These are phyloP conservation scores for Boletus hoseneyae DNA, from an alignment of 1,284 basidiomycete genomes.

Conservation along the genomic window DNA sequence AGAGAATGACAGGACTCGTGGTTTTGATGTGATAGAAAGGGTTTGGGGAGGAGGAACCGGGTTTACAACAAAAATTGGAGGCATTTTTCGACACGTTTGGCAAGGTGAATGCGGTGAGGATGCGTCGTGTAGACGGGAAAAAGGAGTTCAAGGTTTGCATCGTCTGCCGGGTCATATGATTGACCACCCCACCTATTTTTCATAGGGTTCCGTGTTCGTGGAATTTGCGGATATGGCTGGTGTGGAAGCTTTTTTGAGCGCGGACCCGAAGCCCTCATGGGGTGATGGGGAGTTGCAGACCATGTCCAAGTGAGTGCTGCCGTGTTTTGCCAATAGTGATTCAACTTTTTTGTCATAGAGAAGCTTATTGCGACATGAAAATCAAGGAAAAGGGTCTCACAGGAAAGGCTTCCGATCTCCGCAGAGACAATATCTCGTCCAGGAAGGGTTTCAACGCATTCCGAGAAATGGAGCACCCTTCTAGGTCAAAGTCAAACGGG, in stretches of 20 bases:
- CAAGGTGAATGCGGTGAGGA: slow-evolving; percentile 81
- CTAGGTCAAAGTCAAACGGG: slow-evolving; percentile 40
- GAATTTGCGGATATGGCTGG: slow-evolving; percentile 80
- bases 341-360: slow-evolving; percentile 42
- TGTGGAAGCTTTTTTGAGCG: slow-evolving; percentile 74
- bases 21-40: slow-evolving; percentile 66
- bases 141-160: slow-evolving; percentile 79
- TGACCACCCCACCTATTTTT: not conserved
- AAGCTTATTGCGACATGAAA: slow-evolving; percentile 95
- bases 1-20: not conserved
- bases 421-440: slow-evolving; percentile 50
- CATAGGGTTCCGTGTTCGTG: slow-evolving; percentile 87
- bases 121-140: slow-evolving; percentile 70
- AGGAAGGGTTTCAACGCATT: slow-evolving; percentile 86
- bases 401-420: slow-evolving; percentile 58
- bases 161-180: not conserved
- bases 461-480: slow-evolving; percentile 61
- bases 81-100: slow-evolving; percentile 82
- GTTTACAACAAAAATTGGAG: slow-evolving; percentile 77
- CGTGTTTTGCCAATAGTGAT: not conserved
- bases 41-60: slow-evolving; percentile 74
- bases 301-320: slow-evolving; percentile 79
- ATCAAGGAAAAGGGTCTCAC: slow-evolving; percentile 91
- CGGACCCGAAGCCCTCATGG: slow-evolving; percentile 78
- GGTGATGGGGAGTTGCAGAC: slow-evolving; percentile 70